Percentiles rank a stretch among this genome's conserved stretches.
Conservation (phyloP, 257 asterid species). For the Solanum tacnaense region DNA sequence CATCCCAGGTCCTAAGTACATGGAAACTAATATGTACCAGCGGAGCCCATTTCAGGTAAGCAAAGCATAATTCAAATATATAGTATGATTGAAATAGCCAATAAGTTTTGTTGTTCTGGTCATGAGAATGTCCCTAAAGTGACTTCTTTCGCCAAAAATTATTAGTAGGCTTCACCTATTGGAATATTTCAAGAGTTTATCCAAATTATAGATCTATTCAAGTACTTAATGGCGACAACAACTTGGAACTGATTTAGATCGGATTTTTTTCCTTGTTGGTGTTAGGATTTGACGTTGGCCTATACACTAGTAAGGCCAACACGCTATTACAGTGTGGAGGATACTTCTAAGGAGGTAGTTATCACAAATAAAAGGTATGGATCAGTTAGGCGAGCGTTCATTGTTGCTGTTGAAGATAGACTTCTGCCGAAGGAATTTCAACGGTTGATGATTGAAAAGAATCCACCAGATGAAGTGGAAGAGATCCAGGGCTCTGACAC, state of each 20-base stretch:
- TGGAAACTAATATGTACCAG: slow-evolving; percentile 10
- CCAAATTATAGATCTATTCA: not conserved
- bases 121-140: not conserved
- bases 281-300: slow-evolving; percentile 13
- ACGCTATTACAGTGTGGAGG: no score
- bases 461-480: no score
- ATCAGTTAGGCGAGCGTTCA: no score
- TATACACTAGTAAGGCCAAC: no score
- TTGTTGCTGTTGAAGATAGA: no score
- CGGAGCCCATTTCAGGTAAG: slow-evolving; percentile 16
- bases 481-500: no score
- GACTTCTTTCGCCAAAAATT: not conserved
- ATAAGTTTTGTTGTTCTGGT: not conserved
- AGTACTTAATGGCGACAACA: not conserved
- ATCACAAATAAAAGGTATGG: no score
- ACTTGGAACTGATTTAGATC: not conserved
- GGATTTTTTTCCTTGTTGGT: not conserved
- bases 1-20: slow-evolving; percentile 9
- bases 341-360: no score
- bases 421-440: no score
- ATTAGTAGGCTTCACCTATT: not conserved
- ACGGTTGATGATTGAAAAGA: no score
- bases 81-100: not conserved
- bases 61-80: not conserved
- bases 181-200: not conserved